Conservation (phyloP, 179 eudicot species). For the Amaranthus tricolor region DNA sequence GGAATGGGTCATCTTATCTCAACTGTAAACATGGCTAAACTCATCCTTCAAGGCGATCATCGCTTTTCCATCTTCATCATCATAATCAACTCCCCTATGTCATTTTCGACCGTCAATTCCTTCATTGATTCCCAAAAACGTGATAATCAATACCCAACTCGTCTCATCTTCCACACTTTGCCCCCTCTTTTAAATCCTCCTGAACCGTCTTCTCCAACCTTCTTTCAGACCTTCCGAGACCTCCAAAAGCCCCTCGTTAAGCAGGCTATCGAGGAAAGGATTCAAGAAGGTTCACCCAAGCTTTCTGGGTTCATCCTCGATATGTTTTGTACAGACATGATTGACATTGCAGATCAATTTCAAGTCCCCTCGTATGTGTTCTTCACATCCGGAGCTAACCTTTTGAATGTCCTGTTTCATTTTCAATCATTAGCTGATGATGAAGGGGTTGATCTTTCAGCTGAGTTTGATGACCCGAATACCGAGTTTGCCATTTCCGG, state of each 20-base stretch:
- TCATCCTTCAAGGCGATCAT: conserved; percentile 26
- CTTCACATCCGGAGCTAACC: conserved; percentile 23
- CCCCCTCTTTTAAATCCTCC: conserved; percentile 22
- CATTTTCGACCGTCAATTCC: background rate
- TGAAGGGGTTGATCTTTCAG: background rate
- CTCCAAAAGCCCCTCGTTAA: conserved; percentile 22
- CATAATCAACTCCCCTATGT: conserved; percentile 17
- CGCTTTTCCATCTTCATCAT: conserved; percentile 31
- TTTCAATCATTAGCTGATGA: background rate
- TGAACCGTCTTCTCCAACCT: background rate
- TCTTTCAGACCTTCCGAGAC: background rate
- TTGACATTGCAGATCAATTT: conserved; percentile 23
- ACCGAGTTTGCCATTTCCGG: background rate
- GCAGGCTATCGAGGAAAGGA: conserved; percentile 15
- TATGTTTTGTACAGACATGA: conserved; percentile 30
- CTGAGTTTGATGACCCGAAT: background rate
- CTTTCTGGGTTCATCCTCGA: conserved; percentile 32
- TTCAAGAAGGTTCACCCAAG: background rate
- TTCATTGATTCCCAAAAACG: conserved; percentile 23
- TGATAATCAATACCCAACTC: conserved; percentile 12
- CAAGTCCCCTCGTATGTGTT: conserved; percentile 23
- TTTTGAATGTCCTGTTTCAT: background rate
- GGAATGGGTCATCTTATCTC: conserved; percentile 42
- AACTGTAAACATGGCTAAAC: conserved; percentile 34
- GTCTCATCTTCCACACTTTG: conserved; percentile 18